phyloP scores from a whole-genome alignment of 352 stramenopile species.

The Phytophthora meadii region DNA sequence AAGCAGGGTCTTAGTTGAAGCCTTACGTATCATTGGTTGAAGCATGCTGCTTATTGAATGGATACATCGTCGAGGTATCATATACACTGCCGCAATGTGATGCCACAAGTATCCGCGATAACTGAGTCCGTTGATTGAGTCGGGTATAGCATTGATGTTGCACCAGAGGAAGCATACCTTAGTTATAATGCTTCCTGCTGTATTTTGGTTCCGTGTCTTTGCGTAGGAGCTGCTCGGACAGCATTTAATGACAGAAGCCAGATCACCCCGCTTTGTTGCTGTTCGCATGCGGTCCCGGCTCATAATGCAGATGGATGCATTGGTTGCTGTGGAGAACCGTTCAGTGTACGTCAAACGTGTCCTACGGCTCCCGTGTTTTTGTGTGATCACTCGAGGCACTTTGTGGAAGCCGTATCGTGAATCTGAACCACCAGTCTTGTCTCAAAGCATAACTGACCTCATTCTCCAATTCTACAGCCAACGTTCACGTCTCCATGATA shows the following conservation, averaged over 20 bases:
- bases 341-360: background rate
- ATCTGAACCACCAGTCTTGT: background rate
- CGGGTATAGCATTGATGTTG: conserved; percentile 34
- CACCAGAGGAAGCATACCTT: background rate
- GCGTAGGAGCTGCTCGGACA: background rate
- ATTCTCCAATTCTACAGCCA: background rate
- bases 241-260: background rate
- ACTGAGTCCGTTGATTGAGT: conserved; percentile 3
- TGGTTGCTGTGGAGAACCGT: background rate
- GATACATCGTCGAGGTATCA: conserved; percentile 4
- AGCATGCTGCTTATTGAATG: too few relatives aligned
- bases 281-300: background rate
- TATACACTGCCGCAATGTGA: conserved; percentile 13
- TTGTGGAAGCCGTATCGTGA: background rate
- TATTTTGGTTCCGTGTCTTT: background rate
- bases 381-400: background rate
- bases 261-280: background rate
- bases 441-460: background rate
- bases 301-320: background rate
- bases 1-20: too few relatives aligned
- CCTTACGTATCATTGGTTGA: too few relatives aligned
- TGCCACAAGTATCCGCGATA: conserved; percentile 15
- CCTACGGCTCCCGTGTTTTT: background rate
- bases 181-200: too few relatives aligned
- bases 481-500: background rate